Conservation (phyloP, 805 yeast genomes). For the Diddensiella transvaalensis region DNA sequence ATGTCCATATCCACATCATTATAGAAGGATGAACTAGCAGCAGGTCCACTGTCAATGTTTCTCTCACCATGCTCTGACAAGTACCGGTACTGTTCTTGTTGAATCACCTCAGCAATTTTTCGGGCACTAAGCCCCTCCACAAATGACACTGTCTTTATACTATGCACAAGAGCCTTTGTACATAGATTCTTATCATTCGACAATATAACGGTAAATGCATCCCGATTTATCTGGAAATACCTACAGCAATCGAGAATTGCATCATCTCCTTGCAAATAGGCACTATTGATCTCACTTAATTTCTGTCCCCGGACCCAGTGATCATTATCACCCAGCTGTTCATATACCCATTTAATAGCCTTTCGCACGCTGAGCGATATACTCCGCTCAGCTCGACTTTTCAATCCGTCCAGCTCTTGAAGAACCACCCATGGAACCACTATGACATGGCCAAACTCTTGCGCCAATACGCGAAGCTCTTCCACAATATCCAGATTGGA, state of each 20-base stretch:
- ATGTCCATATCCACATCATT: not conserved
- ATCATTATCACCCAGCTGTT: constrained; percentile 49
- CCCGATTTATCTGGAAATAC: constrained; percentile 45
- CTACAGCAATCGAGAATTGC: constrained; percentile 82
- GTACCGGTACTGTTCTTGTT: constrained; percentile 35
- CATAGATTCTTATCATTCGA: constrained; percentile 86
- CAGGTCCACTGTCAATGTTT: not conserved
- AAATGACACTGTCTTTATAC: constrained; percentile 49
- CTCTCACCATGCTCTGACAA: not conserved
- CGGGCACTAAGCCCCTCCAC: constrained; percentile 45
- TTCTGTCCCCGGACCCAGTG: constrained; percentile 63
- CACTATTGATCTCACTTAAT: constrained; percentile 49
- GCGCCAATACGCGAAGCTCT: constrained; percentile 42
- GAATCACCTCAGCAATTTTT: constrained; percentile 41
- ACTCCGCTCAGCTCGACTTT: constrained; percentile 40
- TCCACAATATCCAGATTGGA: constrained; percentile 62
- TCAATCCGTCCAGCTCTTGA: constrained; percentile 80
- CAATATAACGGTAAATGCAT: constrained; percentile 48
- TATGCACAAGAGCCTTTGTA: constrained; percentile 67
- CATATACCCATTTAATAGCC: constrained; percentile 78
- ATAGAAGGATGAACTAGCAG: too few relatives aligned
- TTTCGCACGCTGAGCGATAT: constrained; percentile 59
- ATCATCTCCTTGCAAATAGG: constrained; percentile 58
- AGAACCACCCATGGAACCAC: constrained; percentile 70
- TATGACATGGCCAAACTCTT: constrained; percentile 44